A percentile compares a stretch with the other conserved stretches of the same genome.
Evolutionary conservation across 2,329 filamentous ascomycete genomes (phyloP).

Genomic region (Drechslerella dactyloides): DNA sequence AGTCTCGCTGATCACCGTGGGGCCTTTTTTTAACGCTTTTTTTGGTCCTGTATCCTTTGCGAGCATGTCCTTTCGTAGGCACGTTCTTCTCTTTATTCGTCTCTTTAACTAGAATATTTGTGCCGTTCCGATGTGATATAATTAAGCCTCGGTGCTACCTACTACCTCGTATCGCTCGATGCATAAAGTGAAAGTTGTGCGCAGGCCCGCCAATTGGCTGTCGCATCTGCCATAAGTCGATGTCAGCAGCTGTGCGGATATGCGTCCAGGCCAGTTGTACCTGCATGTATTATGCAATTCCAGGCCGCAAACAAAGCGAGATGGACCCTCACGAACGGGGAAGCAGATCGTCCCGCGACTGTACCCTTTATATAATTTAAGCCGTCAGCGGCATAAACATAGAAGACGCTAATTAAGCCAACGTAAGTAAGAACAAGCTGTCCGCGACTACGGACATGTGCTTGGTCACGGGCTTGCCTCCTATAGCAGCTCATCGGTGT

Average conservation of each 20-base stretch:
- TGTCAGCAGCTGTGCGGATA: background rate
- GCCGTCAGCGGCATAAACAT: constrained; percentile 19
- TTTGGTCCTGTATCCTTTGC: constrained; percentile 43
- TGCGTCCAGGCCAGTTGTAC: background rate
- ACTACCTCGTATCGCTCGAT: background rate
- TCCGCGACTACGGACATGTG: constrained; percentile 5
- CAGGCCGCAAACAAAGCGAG: background rate
- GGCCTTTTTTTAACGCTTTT: constrained; percentile 12
- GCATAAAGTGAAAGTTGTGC: background rate
- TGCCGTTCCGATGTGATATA: background rate
- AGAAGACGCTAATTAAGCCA: too few species aligned
- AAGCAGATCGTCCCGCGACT: background rate
- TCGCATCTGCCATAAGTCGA: background rate
- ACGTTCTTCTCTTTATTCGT: background rate
- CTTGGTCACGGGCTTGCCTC: background rate
- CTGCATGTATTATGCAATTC: background rate
- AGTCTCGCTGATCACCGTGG: background rate
- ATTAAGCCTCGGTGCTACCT: background rate
- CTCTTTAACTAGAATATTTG: background rate
- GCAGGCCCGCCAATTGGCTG: background rate
- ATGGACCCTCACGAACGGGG: background rate
- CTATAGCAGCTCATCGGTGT: too few species aligned
- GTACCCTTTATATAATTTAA: constrained; percentile 13
- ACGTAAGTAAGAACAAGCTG: background rate
- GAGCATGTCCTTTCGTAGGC: constrained; percentile 43